A percentile compares a stretch with the other conserved stretches of the same genome.
These are phyloP conservation scores for Mikania micrantha DNA, from an alignment of 129 eudicot species.

Conservation along the genomic window DNA sequence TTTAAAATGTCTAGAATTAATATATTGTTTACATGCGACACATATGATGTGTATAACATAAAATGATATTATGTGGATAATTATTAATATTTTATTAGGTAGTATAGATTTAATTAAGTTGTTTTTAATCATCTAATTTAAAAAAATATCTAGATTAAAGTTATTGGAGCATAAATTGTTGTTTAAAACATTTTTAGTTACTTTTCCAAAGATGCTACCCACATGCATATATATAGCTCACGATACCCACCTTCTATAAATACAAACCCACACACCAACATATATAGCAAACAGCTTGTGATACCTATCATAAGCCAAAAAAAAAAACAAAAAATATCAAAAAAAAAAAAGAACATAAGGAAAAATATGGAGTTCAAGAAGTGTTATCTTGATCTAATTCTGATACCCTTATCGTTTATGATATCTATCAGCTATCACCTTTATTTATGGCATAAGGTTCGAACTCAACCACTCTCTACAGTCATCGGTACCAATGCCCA, in stretches of 20 bases:
- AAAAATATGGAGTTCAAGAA: slow-evolving; percentile 57
- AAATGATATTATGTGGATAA: too few relatives aligned
- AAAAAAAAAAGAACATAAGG: background rate
- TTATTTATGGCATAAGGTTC: slow-evolving; percentile 70
- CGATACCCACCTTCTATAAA: slow-evolving; percentile 1
- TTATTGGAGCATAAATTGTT: background rate
- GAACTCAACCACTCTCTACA: slow-evolving; percentile 62
- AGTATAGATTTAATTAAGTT: too few relatives aligned
- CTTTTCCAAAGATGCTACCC: background rate
- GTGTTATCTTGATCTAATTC: slow-evolving; percentile 52
- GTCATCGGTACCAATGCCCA: slow-evolving; percentile 61
- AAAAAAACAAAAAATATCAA: too few relatives aligned
- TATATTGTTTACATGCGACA: too few relatives aligned
- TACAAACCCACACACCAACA: background rate
- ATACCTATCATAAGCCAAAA: too few relatives aligned
- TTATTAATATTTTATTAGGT: too few relatives aligned
- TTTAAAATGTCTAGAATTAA: too few relatives aligned
- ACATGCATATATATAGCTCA: background rate
- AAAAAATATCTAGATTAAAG: background rate
- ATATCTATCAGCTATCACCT: slow-evolving; percentile 45
- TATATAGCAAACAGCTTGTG: background rate
- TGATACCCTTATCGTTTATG: slow-evolving; percentile 53
- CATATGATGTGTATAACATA: too few relatives aligned
- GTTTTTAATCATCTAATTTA: too few relatives aligned
- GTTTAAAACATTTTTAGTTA: background rate